Percentiles rank a stretch among this genome's conserved stretches.
These are phyloP conservation scores for Rhododendron mucronatum DNA, from an alignment of 148 eudicot genomes.

Conservation along the genomic window DNA sequence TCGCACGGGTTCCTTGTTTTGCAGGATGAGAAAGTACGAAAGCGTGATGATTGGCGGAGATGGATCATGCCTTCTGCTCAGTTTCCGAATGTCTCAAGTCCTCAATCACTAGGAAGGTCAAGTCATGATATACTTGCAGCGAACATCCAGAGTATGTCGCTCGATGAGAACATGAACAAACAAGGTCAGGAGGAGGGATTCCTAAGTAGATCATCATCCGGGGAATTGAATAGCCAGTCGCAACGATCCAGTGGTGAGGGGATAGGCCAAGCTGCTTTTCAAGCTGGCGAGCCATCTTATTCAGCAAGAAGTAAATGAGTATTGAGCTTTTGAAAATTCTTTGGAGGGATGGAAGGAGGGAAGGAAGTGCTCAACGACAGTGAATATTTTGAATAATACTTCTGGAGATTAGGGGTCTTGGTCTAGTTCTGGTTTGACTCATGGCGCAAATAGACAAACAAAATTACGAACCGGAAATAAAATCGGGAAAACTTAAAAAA, in stretches of 20 bases:
- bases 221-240: conserved; percentile 25
- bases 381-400: not conserved
- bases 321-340: not conserved
- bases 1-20: conserved; percentile 1
- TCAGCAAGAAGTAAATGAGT: conserved; percentile 15
- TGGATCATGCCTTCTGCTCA: conserved; percentile 59
- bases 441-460: conserved; percentile 9
- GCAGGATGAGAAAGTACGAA: conserved; percentile 72
- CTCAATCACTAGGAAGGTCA: conserved; percentile 29
- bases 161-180: conserved; percentile 35
- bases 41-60: conserved; percentile 52
- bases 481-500: conserved; percentile 4
- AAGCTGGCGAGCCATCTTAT: conserved; percentile 8
- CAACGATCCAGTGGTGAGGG: conserved; percentile 22
- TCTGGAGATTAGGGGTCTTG: conserved; percentile 7
- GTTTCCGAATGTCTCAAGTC: conserved; percentile 25
- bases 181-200: conserved; percentile 20
- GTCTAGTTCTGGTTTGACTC: conserved; percentile 1
- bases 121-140: conserved; percentile 25
- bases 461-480: conserved; percentile 2
- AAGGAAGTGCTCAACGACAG: not conserved
- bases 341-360: not conserved
- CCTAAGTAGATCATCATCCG: conserved; percentile 32
- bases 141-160: conserved; percentile 32
- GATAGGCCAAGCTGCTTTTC: conserved; percentile 1